Base-by-base conservation (phyloP, 768 basidiomycete species). In the Tricholoma sp. region DNA sequence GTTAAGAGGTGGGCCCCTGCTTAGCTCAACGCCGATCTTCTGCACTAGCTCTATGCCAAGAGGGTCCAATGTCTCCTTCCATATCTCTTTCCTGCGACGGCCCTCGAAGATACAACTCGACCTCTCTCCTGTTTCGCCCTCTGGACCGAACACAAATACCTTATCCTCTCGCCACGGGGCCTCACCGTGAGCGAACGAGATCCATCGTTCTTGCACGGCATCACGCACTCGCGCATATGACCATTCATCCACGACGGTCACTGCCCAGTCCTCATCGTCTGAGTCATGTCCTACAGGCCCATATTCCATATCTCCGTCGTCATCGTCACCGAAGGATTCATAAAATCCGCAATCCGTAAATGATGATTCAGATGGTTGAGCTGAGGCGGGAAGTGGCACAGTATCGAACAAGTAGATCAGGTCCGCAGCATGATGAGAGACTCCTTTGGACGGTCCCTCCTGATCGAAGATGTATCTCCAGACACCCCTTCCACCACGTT, bases 381-480 rank as follows among this genome's bases (percentile, higher is more conserved):
- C 52, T 41, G 68, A 61, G 6, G 72, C 73, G 17, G 83, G 82
- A 1, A 84, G 72, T 7, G 86, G 83, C 31, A 85, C 79, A 59
- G 83, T 90, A 71, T 89, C 89, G 69, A 91, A 91, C 50, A 91
- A 77, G 67, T 91, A 91, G 55, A 88, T 77, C 44, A 91, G 70
- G 66, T 91, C 89, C 0, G 83, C 82, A 1, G 79, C 83, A 65
- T 90, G 86, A 64, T 89, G 88, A 2, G 88, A 82, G 17, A 81
- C 67, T 12, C 82, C 82, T 48, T 82, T 76, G 20, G 78, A 73
- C 8, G 88, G 86, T 1, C 85, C 81, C 62, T 89, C 89, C 71
- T 91, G 89, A 69, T 91, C 89, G 65, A 91, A 91, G 15, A 89
- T 82, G 62, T 88, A 91, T 56, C 89, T 78, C 84, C 84, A 91